These are phyloP conservation scores for Spiromastix sp. DNA, from an alignment of 2,329 filamentous ascomycete genomes.

Conservation along the genomic window DNA sequence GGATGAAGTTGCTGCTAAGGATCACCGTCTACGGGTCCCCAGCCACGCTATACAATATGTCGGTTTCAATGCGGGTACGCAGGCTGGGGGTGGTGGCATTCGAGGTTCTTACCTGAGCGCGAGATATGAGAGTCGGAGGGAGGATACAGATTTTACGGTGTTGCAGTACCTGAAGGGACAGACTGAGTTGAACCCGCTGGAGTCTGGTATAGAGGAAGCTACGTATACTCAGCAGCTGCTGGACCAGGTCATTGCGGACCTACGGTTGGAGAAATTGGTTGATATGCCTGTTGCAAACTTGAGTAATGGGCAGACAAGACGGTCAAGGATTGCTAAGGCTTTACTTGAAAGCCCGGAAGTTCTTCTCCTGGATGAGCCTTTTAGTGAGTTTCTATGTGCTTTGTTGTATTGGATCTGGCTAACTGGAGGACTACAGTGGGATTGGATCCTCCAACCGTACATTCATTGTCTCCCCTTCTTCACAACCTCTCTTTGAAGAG, in stretches of 20 bases:
- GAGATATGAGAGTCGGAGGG: constrained; percentile 77
- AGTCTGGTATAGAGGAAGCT: constrained; percentile 39
- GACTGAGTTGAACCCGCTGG: constrained; percentile 67
- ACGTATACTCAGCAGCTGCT: constrained; percentile 36
- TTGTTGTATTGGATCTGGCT: background rate
- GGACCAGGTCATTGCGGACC: constrained; percentile 54
- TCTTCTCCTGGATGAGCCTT: constrained; percentile 81
- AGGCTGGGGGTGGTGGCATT: constrained; percentile 34
- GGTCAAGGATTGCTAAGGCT: constrained; percentile 80
- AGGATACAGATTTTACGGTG: constrained; percentile 80
- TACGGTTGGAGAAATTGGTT: constrained; percentile 59
- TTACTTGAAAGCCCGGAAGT: constrained; percentile 70
- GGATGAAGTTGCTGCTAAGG: constrained; percentile 44
- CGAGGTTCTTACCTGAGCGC: constrained; percentile 77
- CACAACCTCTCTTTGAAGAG: constrained; percentile 55
- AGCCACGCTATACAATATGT: constrained; percentile 73
- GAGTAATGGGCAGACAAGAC: constrained; percentile 84
- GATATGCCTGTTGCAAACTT: constrained; percentile 79
- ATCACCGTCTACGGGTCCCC: constrained; percentile 45
- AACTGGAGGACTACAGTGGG: constrained; percentile 52
- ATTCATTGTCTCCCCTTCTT: constrained; percentile 61
- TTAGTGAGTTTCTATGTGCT: constrained; percentile 43
- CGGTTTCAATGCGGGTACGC: constrained; percentile 70
- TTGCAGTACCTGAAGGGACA: constrained; percentile 71
- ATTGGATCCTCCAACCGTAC: constrained; percentile 72